Conservation (phyloP, 2,329 filamentous ascomycete species). For the Penicillium palitans region DNA sequence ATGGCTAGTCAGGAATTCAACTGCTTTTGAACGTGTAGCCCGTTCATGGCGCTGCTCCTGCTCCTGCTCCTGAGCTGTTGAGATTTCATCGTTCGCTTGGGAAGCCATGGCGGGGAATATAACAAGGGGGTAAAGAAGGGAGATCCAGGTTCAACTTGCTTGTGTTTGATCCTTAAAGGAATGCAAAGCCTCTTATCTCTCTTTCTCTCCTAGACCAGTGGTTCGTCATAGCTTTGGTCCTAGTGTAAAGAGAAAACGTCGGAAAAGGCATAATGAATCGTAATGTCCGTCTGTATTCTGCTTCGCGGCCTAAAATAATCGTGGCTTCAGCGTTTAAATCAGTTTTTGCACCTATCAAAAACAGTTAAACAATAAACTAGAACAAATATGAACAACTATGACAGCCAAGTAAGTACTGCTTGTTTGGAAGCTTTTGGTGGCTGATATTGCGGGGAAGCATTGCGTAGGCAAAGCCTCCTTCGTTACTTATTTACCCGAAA, state of each 20-base stretch:
- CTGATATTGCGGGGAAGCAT: background rate
- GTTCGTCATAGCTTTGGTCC: too few species aligned
- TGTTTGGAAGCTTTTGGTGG: background rate
- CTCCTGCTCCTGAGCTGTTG: background rate
- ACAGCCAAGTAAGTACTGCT: too few species aligned
- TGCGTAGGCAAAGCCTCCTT: background rate
- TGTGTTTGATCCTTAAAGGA: background rate
- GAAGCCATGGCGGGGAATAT: background rate
- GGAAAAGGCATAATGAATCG: too few species aligned
- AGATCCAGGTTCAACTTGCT: background rate
- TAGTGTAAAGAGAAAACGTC: too few species aligned
- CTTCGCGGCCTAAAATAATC: too few species aligned
- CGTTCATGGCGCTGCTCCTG: background rate
- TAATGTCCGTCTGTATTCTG: too few species aligned
- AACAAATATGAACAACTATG: too few species aligned
- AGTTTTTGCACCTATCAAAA: too few species aligned
- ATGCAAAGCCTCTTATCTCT: background rate
- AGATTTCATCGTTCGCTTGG: background rate
- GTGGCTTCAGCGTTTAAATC: too few species aligned
- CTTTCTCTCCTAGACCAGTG: background rate
- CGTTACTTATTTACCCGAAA: background rate
- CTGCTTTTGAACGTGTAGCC: slow-evolving; percentile 2
- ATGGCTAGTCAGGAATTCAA: background rate
- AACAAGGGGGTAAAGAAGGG: background rate
- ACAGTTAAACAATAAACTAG: too few species aligned